Base-by-base conservation (phyloP, 371 early-diverging fungal genomes). In the Lichtheimia ramosa region DNA sequence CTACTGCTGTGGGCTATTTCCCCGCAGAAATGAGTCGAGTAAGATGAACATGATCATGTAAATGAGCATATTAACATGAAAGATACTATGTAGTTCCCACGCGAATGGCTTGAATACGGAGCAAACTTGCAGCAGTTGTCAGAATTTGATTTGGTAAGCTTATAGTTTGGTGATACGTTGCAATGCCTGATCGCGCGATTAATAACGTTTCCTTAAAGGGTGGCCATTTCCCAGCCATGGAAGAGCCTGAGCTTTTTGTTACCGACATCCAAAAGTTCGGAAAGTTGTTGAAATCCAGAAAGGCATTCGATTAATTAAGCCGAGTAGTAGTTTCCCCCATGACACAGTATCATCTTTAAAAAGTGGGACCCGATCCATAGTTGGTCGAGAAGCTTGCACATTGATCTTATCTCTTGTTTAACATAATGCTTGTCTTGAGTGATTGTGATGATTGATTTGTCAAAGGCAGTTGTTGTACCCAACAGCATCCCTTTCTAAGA, bases 211-310 rank as follows among this genome's bases (percentile, higher is more conserved):
- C 16, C 16, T 14, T 52, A 24, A 69, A 76, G 74, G 88, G 89
- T 18, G 91, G 91, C 0, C 91, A 89, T 62, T 90, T 90, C 62
- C 82, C 87, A 5, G 83, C 83, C 2, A 67, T 90, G 65, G 89
- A 90, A 61, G 74, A 74, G 10, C 80, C 83, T 2, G 72, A 78
- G 13, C 23, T 82, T 46, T 58, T 85, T 7, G 55, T 71, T 16
- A 51, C 61, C 20, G 86, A 87, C 23, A 24, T 81, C 8, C 79
- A 70, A 25, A 48, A 43, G 3, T 76, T 75, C 63, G 79, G 75
- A 25, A 69, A 64, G 25, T 58, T 53, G 6, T 16, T 67, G 21
- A 61, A 54, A 21, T 50, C 34, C 14, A 46, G 48, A 15, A 51
- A 51, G 27, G 34, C 34, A 34, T 34, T 34, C 34, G 34, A 34